phyloP scores from a whole-genome alignment of 2,329 filamentous ascomycete species.

The Exophiala phaeomuriformis region DNA sequence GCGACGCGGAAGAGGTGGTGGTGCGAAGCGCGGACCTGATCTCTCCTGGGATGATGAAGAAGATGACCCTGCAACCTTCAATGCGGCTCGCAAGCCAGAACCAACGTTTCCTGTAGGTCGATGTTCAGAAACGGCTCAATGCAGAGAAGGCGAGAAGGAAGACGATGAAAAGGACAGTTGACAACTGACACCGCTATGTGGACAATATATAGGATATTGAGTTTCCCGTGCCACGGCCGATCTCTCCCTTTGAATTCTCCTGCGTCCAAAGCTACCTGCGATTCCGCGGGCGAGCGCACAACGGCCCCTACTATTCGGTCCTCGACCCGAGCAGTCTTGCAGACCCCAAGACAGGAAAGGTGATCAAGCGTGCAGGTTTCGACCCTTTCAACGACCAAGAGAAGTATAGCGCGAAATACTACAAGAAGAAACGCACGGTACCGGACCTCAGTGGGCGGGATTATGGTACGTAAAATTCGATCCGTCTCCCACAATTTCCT shows the following conservation, averaged over 20 bases:
- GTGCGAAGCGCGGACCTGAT: constrained; percentile 30
- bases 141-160: background rate
- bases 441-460: constrained; percentile 49
- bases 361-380: constrained; percentile 42
- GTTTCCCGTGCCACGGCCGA: constrained; percentile 17
- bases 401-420: constrained; percentile 51
- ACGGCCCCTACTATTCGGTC: constrained; percentile 54
- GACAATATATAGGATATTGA: constrained; percentile 7
- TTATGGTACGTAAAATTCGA: constrained; percentile 43
- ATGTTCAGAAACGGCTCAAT: background rate
- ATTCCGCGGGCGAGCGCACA: constrained; percentile 50
- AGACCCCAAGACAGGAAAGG: constrained; percentile 38
- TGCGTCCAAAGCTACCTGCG: constrained; percentile 46
- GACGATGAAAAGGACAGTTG: background rate
- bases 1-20: constrained; percentile 30
- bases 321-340: constrained; percentile 37
- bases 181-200: background rate
- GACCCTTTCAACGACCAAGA: constrained; percentile 57
- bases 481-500: no score
- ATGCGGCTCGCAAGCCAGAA: constrained; percentile 30
- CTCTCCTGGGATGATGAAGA: constrained; percentile 40
- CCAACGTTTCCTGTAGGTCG: constrained; percentile 22
- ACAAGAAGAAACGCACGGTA: constrained; percentile 48
- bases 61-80: constrained; percentile 30
- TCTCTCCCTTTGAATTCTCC: constrained; percentile 35